Conservation (phyloP, 75 land plant species). For the Ceratopteris richardii region DNA sequence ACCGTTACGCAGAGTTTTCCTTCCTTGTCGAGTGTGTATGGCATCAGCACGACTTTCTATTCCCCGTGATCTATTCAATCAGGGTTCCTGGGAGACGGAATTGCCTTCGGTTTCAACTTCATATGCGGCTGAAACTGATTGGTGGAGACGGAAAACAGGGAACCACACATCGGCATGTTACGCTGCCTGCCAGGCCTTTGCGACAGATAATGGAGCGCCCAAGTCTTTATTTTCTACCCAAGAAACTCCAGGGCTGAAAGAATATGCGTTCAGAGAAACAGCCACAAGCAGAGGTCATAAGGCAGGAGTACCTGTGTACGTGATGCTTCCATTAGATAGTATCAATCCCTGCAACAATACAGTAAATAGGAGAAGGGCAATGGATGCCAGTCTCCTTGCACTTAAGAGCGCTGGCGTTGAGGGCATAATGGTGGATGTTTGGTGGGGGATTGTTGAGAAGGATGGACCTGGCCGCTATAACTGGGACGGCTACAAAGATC, state of each 20-base stretch:
- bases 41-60: too few relatives aligned
- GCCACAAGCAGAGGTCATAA: slow-evolving; percentile 7
- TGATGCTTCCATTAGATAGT: slow-evolving; percentile 83
- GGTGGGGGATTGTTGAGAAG: slow-evolving; percentile 92
- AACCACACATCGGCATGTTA: too few relatives aligned
- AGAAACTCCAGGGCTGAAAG: slow-evolving; percentile 4
- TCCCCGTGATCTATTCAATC: too few relatives aligned
- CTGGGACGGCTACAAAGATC: slow-evolving; percentile 69
- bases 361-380: slow-evolving; percentile 59
- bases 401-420: slow-evolving; percentile 84
- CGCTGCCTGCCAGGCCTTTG: too few relatives aligned
- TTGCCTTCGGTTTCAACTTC: too few relatives aligned
- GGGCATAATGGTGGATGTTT: slow-evolving; percentile 88
- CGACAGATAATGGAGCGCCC: too few relatives aligned
- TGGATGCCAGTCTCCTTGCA: slow-evolving; percentile 65
- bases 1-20: too few relatives aligned
- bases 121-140: too few relatives aligned
- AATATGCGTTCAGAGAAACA: slow-evolving; percentile 3
- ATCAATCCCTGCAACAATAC: slow-evolving; percentile 33
- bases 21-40: too few relatives aligned
- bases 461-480: slow-evolving; percentile 58
- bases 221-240: too few relatives aligned
- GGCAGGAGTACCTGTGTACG: slow-evolving; percentile 69
- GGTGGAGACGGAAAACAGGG: too few relatives aligned
- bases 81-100: too few relatives aligned